These are phyloP conservation scores for Ogataea nitratoaversa DNA, from an alignment of 805 yeast genomes.

Conservation along the genomic window DNA sequence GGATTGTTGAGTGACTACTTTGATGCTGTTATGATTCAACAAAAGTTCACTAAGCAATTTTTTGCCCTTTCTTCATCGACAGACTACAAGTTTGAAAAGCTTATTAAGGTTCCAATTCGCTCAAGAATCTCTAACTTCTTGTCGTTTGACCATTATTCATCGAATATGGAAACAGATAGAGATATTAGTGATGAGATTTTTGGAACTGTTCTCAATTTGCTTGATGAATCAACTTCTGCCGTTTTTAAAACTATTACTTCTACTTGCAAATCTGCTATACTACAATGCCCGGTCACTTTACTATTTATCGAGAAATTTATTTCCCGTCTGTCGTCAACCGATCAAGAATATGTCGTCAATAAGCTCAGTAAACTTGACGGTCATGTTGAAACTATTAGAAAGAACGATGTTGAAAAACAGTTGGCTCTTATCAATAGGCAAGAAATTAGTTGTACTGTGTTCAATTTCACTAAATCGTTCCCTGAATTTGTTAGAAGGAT, in stretches of 20 bases:
- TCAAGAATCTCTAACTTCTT: conserved; percentile 19
- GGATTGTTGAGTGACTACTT: conserved; percentile 11
- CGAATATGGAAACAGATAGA: conserved; percentile 27
- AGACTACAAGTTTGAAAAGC: conserved; percentile 35
- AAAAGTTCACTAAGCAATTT: conserved; percentile 42
- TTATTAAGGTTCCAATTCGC: conserved; percentile 32
- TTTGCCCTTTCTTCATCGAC: conserved; percentile 41
- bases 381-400: conserved; percentile 54
- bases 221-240: conserved; percentile 19
- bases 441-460: conserved; percentile 27
- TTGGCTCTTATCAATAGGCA: conserved; percentile 35
- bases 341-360: conserved; percentile 60
- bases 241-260: conserved; percentile 33
- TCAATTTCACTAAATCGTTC: conserved; percentile 42
- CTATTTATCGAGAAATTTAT: conserved; percentile 39
- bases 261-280: conserved; percentile 33
- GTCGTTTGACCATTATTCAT: conserved; percentile 1
- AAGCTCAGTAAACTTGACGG: conserved; percentile 49
- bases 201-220: conserved; percentile 30
- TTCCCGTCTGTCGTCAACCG: conserved; percentile 38
- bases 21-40: conserved; percentile 33
- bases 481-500: conserved; percentile 42
- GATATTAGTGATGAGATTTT: conserved; percentile 25
- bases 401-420: conserved; percentile 53
- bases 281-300: conserved; percentile 40